Evolutionary conservation across 768 basidiomycete species (phyloP), one percentile per base, ranked within the genome.

Genomic region (Zangia roseola): DNA sequence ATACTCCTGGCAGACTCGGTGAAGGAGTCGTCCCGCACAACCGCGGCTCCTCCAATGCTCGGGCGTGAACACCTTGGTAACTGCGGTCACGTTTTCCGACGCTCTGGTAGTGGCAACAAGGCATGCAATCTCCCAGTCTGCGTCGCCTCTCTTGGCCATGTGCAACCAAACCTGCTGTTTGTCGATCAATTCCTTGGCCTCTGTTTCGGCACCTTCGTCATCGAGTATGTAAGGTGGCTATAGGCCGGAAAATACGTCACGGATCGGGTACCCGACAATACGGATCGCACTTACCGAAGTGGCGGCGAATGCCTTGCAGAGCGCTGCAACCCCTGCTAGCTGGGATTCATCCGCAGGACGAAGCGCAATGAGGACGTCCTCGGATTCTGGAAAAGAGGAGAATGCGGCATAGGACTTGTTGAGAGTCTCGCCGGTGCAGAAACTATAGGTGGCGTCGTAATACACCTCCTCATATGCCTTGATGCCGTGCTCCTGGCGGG

Each of bases 61-160:
- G 40, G 74, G 69, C 0, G 88, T 90, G 59, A 72, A 84, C 1
- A 90, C 87, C 62, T 91, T 90, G 33, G 84, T 84, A 38, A 91
- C 80, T 0, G 83, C 78, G 3, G 81, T 79, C 21, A 84, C 75
- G 5, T 58, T 72, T 1, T 74, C 70, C 21, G 74, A 81, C 50
- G 81, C 79, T 10, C 89, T 72, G 8, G 87, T 86, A 24, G 77
- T 79, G 14, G 86, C 86, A 6, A 83, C 83, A 34, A 90, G 79
- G 17, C 76, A 87, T 0, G 86, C 83, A 19, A 83, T 74, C 23
- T 75, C 72, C 39, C 65, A 53, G 0, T 52, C 42, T 45, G 37
- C 58, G 7, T 60, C 59, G 0, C 43, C 56, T 36, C 45, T 26
- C 43, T 64, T 59, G n/a, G 81, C 70, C 45, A 76, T 68, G 53